These are phyloP conservation scores for Cenchrus fungigraminus DNA, from an alignment of 176 grass and related monocot genomes.

Conservation along the genomic window DNA sequence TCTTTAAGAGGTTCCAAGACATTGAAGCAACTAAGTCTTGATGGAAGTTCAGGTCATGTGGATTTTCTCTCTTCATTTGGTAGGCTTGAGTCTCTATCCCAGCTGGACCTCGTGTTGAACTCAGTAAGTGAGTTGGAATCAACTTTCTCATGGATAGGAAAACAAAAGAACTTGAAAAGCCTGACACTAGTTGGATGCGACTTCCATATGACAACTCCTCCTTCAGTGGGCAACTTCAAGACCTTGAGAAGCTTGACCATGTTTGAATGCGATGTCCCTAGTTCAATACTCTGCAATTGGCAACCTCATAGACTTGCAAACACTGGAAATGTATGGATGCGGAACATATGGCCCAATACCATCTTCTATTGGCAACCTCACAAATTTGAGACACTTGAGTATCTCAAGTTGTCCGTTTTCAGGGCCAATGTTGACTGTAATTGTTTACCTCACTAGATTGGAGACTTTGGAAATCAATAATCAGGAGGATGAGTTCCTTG, in stretches of 20 bases:
- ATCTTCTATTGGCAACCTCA: slow-evolving; percentile 14
- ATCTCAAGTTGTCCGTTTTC: background rate
- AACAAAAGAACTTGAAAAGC: background rate
- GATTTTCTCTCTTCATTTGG: slow-evolving; percentile 9
- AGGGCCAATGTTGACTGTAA: background rate
- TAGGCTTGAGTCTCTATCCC: background rate
- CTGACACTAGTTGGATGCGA: background rate
- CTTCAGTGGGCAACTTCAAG: background rate
- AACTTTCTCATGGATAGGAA: background rate
- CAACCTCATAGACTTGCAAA: background rate
- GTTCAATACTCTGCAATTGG: background rate
- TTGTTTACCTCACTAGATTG: slow-evolving; percentile 28
- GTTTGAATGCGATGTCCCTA: background rate
- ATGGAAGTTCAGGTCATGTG: background rate
- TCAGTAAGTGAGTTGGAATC: background rate
- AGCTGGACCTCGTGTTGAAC: background rate
- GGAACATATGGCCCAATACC: background rate
- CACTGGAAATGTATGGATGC: background rate
- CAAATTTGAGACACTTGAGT: background rate
- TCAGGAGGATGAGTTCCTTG: background rate
- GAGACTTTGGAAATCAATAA: background rate
- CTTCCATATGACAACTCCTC: background rate
- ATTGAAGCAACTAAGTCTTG: slow-evolving; percentile 27
- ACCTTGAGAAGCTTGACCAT: background rate
- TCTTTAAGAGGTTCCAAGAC: background rate